Base-by-base conservation (phyloP, 208 protist genomes). In the Leishmania tropica region DNA sequence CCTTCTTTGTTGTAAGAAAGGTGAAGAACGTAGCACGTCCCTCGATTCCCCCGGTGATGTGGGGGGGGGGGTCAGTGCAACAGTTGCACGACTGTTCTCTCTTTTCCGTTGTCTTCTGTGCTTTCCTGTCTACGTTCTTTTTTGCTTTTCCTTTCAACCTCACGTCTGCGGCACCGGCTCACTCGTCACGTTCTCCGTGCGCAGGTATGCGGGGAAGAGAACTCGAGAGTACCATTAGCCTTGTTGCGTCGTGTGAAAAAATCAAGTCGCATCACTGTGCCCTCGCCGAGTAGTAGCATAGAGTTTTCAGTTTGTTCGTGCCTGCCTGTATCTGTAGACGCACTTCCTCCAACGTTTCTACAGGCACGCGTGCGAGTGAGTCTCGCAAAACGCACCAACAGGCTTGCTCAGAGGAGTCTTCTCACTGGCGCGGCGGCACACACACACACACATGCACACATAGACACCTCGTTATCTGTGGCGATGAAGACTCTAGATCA, bases 401-500 rank as follows among this genome's bases (percentile, higher is more conserved):
- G 70, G 40, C 42, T 74, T 74, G 70, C 6, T 3, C 45, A 53
- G 40, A 10, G 45, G 28, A 37, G n/a, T 74, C 28, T 31, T 54
- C 48, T 28, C 11, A 11, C 42, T 53, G 24, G 37, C 45, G 67
- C 68, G 17, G 53, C 65, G 45, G 37, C 79, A 54, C 13, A 17
- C 67, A 75, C 40, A 1, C 67, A 67, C 42, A 7, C 67, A 51
- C 35, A 51, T 11, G 11, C 21, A 11, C 42, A 51, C 35, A 51
- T 11, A 24, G 10, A 3, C 42, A 48, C 24, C 40, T 68, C 28
- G 28, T 68, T 19, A 24, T 42, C 75, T 24, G 13, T 56, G 56
- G 56, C 31, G 3, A 95, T 94, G 90, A 96, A 94, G 74, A 89
- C 87, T 42, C 89, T 96, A 21, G 87, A 91, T 74, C 88, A 96